A percentile compares a stretch with the other conserved stretches of the same genome.
Evolutionary conservation across 1,284 basidiomycete genomes (phyloP).

Genomic region (Cryptococcus jaspeensis): DNA sequence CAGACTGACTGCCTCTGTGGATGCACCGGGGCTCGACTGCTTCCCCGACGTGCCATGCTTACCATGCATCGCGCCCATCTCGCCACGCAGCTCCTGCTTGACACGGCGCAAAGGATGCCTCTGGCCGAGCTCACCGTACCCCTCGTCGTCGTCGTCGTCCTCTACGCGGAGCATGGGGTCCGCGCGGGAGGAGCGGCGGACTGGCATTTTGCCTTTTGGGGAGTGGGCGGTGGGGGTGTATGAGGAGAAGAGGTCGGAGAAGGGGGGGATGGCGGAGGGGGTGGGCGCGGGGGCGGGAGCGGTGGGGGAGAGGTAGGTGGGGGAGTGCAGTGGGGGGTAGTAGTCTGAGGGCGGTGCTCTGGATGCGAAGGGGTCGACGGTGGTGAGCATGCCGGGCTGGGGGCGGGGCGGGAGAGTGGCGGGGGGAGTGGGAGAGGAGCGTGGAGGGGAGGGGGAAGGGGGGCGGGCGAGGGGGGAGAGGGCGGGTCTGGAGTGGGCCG

Average conservation of each 20-base stretch:
- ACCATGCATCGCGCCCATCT: slow-evolving; percentile 2
- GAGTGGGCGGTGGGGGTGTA: neutral
- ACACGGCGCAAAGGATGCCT: slow-evolving; percentile 41
- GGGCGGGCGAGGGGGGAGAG: too few species aligned
- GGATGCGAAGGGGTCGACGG: too few species aligned
- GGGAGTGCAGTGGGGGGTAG: neutral
- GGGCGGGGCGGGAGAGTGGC: too few species aligned
- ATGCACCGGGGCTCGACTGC: neutral
- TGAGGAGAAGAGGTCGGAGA: neutral
- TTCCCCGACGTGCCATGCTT: neutral
- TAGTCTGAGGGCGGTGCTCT: neutral
- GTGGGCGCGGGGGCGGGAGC: neutral
- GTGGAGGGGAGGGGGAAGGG: too few species aligned
- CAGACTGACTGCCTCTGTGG: slow-evolving; percentile 22
- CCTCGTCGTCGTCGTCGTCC: slow-evolving; percentile 37
- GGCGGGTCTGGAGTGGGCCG: too few species aligned
- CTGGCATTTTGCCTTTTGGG: slow-evolving; percentile 3
- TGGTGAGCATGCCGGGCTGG: too few species aligned
- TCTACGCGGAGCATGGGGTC: slow-evolving; percentile 40
- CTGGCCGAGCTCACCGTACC: slow-evolving; percentile 38
- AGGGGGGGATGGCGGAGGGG: neutral
- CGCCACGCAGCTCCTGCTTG: slow-evolving; percentile 29
- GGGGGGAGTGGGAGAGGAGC: too few species aligned
- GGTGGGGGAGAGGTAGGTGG: neutral
- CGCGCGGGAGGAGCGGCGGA: slow-evolving; percentile 30